Base-by-base conservation (phyloP, 768 basidiomycete genomes). In the Boletus vermiculosoides region DNA sequence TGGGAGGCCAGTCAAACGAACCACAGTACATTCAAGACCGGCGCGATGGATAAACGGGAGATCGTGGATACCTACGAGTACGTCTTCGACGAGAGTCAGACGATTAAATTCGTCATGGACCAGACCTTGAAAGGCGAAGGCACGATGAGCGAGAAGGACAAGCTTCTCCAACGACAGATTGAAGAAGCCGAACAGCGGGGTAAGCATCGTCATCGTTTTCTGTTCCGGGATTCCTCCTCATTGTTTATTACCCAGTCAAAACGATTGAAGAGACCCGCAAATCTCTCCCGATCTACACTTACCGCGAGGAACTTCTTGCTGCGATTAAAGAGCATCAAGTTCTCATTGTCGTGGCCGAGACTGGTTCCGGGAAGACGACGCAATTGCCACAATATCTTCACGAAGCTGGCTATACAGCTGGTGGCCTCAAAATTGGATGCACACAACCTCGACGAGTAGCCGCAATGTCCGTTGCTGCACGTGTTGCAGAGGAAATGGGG, bases 401-500 rank as follows among this genome's bases (percentile, higher is more conserved):
- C 69, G 97, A 99, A 77, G 95, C 94, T 5, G 97, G 97, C 8
- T 99, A 90, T 74, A 95, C 93, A 4, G 82, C 85, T 10, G 80
- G 83, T 63, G 97, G 97, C 16, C 79, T 83, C 69, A 97, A 94
- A 71, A 80, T 99, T 31, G 71, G 70, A 0, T 99, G 97, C 67
- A 99, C 97, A 0, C 97, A 99, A 73, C 97, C 97, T 33, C 91
- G 97, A 66, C 92, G 97, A 57, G 97, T 99, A 20, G 97, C 97
- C 7, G 97, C 97, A 37, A 99, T 99, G 97, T 94, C 92, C 44
- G 97, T 99, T 51, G 97, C 97, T 5, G 94, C 96, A 16, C 96
- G 97, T 76, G 97, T 99, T 16, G 96, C 97, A 0, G 97, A 98
- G 59, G 97, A 99, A 75, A 94, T 98, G 88, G 97, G 95, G 9